Evolutionary conservation across 1,284 basidiomycete species (phyloP), one percentile per base, ranked within the genome.

Genomic region (Trametes polyzona): DNA sequence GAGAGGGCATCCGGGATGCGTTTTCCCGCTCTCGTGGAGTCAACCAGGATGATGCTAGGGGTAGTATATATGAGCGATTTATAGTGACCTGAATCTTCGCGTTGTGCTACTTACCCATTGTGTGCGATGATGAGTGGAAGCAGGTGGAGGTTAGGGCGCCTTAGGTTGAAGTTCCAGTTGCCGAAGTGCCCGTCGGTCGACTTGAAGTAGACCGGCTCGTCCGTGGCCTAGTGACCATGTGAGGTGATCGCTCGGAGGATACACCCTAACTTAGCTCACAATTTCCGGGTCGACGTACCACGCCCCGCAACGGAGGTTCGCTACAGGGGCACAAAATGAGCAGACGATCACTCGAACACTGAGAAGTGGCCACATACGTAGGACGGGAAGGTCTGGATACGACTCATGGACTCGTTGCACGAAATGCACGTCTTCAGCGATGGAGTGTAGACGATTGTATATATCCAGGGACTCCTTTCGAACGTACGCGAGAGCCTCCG

Each of bases 1-100:
- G 92, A 92, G 0, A 98, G 78, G 0, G 96, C 95, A 67, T 99
- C 96, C 0, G 96, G 96, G 63, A 96, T 90, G 14, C 93, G 87
- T 76, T 99, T 98, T 8, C 96, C 96, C 16, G 93, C 80, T 24
- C 96, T 80, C 0, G 96, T 98, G 0, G 96, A 97, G 69, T 99
- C 96, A 3, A 98, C 93, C 0, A 98, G 74, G 17, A 98, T 77
- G 33, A 96, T 75, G 0, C 95, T 95, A 48, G 1, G n/a, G n/a
- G n/a, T 21, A 27, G 9, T n/a, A 4, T 16, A 16, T 17, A 37
- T 17, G 8, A 39, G 26, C 43, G n/a, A 2, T 5, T 11, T 40
- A 14, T 46, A n/a, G 30, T 41, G 3, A 44, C 17, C 53, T 16
- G 41, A 21, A 39, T 36, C 7, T 21, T 4, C 37, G 19, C 32